Conservation (phyloP, 1,284 basidiomycete genomes). For the Coniferiporia weirii region DNA sequence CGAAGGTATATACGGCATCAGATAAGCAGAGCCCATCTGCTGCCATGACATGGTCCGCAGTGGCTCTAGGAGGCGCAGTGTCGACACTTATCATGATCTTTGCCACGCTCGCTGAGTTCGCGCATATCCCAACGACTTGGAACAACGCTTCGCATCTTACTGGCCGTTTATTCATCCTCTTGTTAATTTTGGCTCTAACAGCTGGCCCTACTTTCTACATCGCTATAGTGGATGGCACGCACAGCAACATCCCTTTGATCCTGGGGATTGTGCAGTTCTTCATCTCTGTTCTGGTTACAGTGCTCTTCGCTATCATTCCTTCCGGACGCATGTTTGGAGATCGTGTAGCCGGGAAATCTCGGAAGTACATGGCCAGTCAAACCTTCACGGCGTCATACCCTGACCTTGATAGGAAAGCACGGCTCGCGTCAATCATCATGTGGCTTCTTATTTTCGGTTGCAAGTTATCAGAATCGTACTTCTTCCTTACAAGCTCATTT, state of each 20-base stretch:
- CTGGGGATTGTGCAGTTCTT: conserved; percentile 87
- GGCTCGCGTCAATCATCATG: conserved; percentile 75
- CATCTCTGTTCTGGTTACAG: conserved; percentile 75
- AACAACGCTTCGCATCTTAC: conserved; percentile 94
- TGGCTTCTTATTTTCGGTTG: conserved; percentile 90
- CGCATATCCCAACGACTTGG: conserved; percentile 97
- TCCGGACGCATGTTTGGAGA: conserved; percentile 95
- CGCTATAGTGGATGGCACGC: conserved; percentile 62
- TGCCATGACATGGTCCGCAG: conserved; percentile 90
- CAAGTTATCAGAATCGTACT: conserved; percentile 93
- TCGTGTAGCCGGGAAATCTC: conserved; percentile 86
- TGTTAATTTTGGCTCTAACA: conserved; percentile 82
- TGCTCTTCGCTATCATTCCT: conserved; percentile 80
- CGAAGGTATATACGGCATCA: conserved; percentile 80
- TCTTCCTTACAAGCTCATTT: conserved; percentile 92
- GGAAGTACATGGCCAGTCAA: conserved; percentile 95
- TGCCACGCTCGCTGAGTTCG: conserved; percentile 88
- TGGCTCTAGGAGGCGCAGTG: conserved; percentile 87
- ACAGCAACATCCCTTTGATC: conserved; percentile 69
- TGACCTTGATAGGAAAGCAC: conserved; percentile 56
- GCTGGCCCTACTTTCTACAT: conserved; percentile 90
- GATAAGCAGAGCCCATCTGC: conserved; percentile 53
- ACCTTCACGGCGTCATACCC: conserved; percentile 97
- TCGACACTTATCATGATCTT: conserved; percentile 86
- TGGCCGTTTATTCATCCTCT: conserved; percentile 80